Evolutionary conservation across 352 stramenopile species (phyloP).

Genomic region (Globisporangium camurandrum): DNA sequence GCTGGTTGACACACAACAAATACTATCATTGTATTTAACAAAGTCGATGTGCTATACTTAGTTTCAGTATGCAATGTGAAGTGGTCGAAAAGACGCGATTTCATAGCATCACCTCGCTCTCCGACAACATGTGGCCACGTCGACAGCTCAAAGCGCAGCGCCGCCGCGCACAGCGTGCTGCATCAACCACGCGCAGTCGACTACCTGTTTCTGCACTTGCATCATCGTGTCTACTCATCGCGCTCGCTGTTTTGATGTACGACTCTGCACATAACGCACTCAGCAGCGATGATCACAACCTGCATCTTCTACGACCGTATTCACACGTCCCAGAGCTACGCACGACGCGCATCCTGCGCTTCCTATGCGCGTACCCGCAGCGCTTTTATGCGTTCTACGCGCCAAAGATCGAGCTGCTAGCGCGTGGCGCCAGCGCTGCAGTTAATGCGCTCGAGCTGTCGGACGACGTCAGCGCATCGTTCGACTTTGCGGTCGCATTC

Average conservation of each 20-base stretch:
- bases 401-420: conserved; percentile 1
- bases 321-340: neutral
- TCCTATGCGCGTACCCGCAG: conserved; percentile 10
- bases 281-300: neutral
- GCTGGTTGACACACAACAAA: neutral
- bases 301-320: neutral
- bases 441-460: conserved; percentile 3
- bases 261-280: neutral
- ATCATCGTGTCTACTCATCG: conserved; percentile 1
- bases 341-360: neutral
- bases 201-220: neutral
- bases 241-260: neutral
- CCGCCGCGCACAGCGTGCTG: neutral
- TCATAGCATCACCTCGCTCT: neutral
- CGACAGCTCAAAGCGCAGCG: conserved; percentile 8
- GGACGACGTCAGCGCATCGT: conserved; percentile 6
- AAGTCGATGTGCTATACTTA: neutral
- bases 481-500: conserved; percentile 15
- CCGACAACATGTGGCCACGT: neutral
- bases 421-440: neutral
- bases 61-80: neutral
- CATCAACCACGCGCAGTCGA: conserved; percentile 1
- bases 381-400: conserved; percentile 16
- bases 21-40: neutral
- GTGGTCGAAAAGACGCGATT: no score